Percentiles rank a stretch among this genome's conserved stretches.
phyloP scores from a whole-genome alignment of 805 yeast genomes.

The Wickerhamiella azyma region DNA sequence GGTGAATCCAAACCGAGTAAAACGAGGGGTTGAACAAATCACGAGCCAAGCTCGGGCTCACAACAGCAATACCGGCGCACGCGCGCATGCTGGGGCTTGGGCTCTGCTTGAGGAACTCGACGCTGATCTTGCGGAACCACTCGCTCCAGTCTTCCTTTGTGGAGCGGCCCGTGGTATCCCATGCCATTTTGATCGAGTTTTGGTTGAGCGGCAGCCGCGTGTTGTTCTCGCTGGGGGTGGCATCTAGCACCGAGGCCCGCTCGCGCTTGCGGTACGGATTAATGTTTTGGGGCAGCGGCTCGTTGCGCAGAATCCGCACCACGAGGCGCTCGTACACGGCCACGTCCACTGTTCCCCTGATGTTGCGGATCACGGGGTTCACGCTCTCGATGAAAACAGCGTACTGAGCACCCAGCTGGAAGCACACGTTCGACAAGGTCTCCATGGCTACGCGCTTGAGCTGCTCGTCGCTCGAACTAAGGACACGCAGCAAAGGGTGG shows the following conservation, averaged over 20 bases:
- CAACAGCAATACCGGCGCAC: slow-evolving; percentile 77
- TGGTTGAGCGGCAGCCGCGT: slow-evolving; percentile 64
- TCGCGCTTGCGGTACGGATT: slow-evolving; percentile 36
- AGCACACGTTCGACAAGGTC: slow-evolving; percentile 55
- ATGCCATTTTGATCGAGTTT: slow-evolving; percentile 54
- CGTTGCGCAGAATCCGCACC: slow-evolving; percentile 62
- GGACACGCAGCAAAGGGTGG: slow-evolving; percentile 67
- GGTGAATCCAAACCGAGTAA: slow-evolving; percentile 89
- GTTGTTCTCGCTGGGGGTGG: slow-evolving; percentile 51
- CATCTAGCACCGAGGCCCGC: slow-evolving; percentile 38
- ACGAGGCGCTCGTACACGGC: slow-evolving; percentile 65
- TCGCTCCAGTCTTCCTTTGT: slow-evolving; percentile 97
- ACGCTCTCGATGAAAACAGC: slow-evolving; percentile 49
- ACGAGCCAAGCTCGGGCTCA: slow-evolving; percentile 67
- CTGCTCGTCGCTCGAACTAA: slow-evolving; percentile 41
- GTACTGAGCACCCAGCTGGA: slow-evolving; percentile 74
- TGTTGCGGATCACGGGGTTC: slow-evolving; percentile 15
- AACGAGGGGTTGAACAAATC: slow-evolving; percentile 90
- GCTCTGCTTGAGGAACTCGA: slow-evolving; percentile 76
- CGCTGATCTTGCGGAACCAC: slow-evolving; percentile 80
- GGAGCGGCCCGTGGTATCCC: slow-evolving; percentile 84
- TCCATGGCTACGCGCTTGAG: slow-evolving; percentile 55
- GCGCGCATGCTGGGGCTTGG: slow-evolving; percentile 92
- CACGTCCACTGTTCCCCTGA: slow-evolving; percentile 9
- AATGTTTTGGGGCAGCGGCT: slow-evolving; percentile 69